phyloP scores from a whole-genome alignment of 257 asterid species.

The Nicotiana attenuata region DNA sequence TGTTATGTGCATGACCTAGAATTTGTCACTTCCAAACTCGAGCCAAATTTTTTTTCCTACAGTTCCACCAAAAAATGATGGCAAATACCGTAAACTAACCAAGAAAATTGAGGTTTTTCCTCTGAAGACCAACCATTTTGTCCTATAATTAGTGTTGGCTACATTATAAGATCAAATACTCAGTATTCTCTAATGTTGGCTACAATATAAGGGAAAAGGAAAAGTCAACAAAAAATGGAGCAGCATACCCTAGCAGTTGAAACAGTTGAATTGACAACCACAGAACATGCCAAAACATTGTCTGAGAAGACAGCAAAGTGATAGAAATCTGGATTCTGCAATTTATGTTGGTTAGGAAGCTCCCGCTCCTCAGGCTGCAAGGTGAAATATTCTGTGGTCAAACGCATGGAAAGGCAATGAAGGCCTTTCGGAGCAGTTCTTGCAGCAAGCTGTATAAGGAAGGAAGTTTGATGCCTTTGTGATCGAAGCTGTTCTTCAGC shows the following conservation, averaged over 20 bases:
- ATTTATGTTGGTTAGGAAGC: slow-evolving; percentile 53
- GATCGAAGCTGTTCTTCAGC: slow-evolving; percentile 78
- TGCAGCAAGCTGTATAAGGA: slow-evolving; percentile 76
- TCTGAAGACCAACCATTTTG: not conserved
- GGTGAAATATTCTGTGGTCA: slow-evolving; percentile 78
- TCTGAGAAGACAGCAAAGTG: slow-evolving; percentile 91
- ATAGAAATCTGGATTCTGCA: slow-evolving; percentile 52
- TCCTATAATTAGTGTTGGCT: not conserved
- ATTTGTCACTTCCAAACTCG: not conserved
- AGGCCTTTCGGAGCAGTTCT: slow-evolving; percentile 86
- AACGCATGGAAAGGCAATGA: slow-evolving; percentile 87
- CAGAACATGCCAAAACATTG: slow-evolving; percentile 84
- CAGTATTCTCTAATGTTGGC: no score
- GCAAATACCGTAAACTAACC: not conserved
- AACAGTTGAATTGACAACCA: slow-evolving; percentile 84
- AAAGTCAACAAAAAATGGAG: not conserved
- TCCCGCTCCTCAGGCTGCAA: slow-evolving; percentile 52
- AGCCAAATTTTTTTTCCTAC: not conserved
- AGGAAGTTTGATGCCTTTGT: slow-evolving; percentile 56
- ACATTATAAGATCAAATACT: not conserved
- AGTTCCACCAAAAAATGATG: not conserved
- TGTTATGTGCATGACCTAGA: not conserved
- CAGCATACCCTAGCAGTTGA: slow-evolving; percentile 61
- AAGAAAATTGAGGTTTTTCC: not conserved
- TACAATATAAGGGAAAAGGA: not conserved